A percentile compares a stretch with the other conserved stretches of the same genome.
Conservation (phyloP, 768 basidiomycete species). For the Hebeloma cylindrosporum region DNA sequence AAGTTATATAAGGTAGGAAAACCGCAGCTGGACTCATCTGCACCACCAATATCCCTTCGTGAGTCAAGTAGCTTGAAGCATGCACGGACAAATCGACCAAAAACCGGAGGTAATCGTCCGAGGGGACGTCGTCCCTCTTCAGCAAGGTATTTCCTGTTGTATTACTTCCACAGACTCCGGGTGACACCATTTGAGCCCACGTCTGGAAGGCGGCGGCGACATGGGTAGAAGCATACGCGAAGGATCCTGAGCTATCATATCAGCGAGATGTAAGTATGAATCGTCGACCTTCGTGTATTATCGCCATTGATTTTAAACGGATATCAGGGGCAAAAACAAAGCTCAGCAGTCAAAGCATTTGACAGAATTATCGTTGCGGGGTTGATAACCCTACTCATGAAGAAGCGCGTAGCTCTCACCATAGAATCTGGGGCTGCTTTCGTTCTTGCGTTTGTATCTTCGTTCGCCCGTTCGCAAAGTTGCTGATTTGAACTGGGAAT, state of each 20-base stretch:
- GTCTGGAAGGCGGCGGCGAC: slow-evolving; percentile 25
- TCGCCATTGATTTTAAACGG: neutral
- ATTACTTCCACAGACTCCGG: neutral
- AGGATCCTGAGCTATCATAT: slow-evolving; percentile 23
- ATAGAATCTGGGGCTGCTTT: slow-evolving; percentile 18
- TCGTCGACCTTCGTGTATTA: neutral
- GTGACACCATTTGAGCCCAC: slow-evolving; percentile 13
- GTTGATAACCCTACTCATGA: slow-evolving; percentile 15
- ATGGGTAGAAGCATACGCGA: slow-evolving; percentile 21
- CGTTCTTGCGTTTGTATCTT: slow-evolving; percentile 17
- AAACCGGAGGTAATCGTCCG: neutral
- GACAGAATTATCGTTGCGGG: slow-evolving; percentile 14
- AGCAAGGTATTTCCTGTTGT: slow-evolving; percentile 8
- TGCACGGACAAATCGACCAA: slow-evolving; percentile 12
- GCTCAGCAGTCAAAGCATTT: slow-evolving; percentile 2
- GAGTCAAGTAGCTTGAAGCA: neutral
- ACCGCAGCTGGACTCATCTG: too few relatives aligned
- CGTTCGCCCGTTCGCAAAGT: too few relatives aligned
- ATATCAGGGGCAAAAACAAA: slow-evolving; percentile 13
- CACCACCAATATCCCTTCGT: too few relatives aligned
- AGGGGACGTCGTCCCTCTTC: slow-evolving; percentile 11
- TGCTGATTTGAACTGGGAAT: neutral
- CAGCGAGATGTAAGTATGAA: slow-evolving; percentile 15
- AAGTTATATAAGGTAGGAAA: too few relatives aligned
- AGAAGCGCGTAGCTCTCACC: slow-evolving; percentile 20